Percentiles rank a stretch among this genome's conserved stretches.
Conservation (phyloP, 2,329 filamentous ascomycete species). For the Scedosporium dehoogii region DNA sequence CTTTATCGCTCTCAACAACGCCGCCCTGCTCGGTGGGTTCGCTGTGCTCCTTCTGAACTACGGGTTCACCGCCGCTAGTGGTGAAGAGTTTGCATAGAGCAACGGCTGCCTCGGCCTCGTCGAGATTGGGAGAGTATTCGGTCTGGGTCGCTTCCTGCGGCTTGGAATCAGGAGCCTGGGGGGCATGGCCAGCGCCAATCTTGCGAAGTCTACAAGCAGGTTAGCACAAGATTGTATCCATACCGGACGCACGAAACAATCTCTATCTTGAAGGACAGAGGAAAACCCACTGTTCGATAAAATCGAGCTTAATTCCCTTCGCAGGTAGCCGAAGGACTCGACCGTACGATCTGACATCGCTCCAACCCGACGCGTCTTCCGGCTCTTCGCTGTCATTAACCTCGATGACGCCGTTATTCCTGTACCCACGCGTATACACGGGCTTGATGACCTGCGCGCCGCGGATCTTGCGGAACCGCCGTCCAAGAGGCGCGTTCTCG, state of each 20-base stretch:
- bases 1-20: not conserved
- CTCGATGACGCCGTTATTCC: constrained; percentile 64
- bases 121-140: not conserved
- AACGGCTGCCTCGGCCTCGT: constrained; percentile 3
- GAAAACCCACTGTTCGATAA: constrained; percentile 53
- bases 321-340: constrained; percentile 54
- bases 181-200: constrained; percentile 2
- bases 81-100: not conserved
- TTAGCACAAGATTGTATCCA: not conserved
- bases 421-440: constrained; percentile 50
- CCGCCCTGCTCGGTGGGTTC: not conserved
- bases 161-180: not conserved
- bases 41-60: not conserved
- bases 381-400: constrained; percentile 53
- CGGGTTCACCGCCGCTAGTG: not conserved
- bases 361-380: constrained; percentile 45
- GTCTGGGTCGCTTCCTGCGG: not conserved
- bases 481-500: constrained; percentile 46
- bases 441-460: constrained; percentile 41
- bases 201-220: not conserved
- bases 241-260: not conserved
- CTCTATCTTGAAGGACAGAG: no score
- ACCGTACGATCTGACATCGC: constrained; percentile 51
- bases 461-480: constrained; percentile 52
- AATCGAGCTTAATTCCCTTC: constrained; percentile 58